Percentiles rank a stretch among this genome's conserved stretches.
Conservation (phyloP, 345 rosid species). For the Garcia nutans region DNA sequence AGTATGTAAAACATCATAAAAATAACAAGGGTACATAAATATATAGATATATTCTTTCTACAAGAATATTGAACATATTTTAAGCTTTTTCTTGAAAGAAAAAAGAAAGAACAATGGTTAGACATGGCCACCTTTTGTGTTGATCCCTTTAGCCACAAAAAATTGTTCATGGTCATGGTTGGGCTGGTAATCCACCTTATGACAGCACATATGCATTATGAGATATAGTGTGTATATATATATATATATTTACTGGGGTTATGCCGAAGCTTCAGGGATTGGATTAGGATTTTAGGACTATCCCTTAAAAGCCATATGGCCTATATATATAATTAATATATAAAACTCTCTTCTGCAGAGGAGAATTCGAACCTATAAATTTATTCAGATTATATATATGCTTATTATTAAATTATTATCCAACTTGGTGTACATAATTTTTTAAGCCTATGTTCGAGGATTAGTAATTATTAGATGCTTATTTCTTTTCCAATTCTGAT, state of each 20-base stretch:
- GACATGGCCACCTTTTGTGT: slow-evolving; percentile 1
- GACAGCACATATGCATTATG: neutral
- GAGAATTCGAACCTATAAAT: too few species aligned
- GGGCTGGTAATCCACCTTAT: neutral
- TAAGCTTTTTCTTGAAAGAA: neutral
- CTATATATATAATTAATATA: neutral
- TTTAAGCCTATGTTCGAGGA: neutral
- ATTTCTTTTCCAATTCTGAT: neutral
- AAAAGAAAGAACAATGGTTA: neutral
- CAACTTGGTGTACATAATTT: too few species aligned
- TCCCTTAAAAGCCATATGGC: neutral
- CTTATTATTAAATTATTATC: too few species aligned
- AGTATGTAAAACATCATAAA: slow-evolving; percentile 18
- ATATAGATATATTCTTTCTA: neutral
- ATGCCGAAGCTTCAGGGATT: neutral
- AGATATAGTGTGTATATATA: neutral
- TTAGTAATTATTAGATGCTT: neutral
- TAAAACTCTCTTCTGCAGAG: neutral
- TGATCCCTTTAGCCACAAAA: neutral
- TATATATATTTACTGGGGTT: neutral
- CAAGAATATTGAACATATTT: slow-evolving; percentile 11
- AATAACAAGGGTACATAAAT: neutral
- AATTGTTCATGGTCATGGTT: neutral
- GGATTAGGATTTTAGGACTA: neutral
- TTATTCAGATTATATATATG: too few species aligned